Base-by-base conservation (phyloP, 345 rosid genomes). In the Rhizophora mangle region DNA sequence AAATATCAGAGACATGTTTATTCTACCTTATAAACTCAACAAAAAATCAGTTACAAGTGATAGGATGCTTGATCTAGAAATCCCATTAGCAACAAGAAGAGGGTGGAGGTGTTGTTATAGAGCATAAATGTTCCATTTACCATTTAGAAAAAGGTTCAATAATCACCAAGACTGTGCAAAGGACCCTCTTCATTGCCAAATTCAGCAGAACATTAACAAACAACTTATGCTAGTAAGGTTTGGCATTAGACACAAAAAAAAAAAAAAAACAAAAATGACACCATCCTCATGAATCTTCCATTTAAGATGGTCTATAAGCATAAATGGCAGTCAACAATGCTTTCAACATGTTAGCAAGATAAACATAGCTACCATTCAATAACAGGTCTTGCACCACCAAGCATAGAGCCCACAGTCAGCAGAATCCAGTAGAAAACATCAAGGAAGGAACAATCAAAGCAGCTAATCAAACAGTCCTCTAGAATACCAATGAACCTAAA, bases 241-340 rank as follows among this genome's bases (percentile, higher is more conserved):
- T 18, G 8, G 26, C 37, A 63, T 27, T 26, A 32, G 9, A 53
- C 3, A 11, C 6, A 31, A 11, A 37, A 9, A 37, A 43, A 43
- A 15, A 2, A 53, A 6, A 19, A n/a, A 31, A 10, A 20, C 2
- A 37, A 43, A 43, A 43, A 0, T 11, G 16, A 43, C 5, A 13
- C 16, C 49, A 43, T 13, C 18, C 19, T 64, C 47, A 55, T n/a
- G 32, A 53, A 65, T 49, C 53, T 51, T 10, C 67, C 24, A 34
- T 31, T 63, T 26, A 34, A 27, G 67, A 66, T 55, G 31, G 37
- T n/a, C 43, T 53, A 30, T 22, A 60, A 36, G 9, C 60, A 65
- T 19, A 72, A 36, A 3, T 9, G 30, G 6, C 10, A 47, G 26
- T 5, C 21, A 32, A 1, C 0, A 21, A 21, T 20, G 34, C 13